Evolutionary conservation across 2,329 filamentous ascomycete genomes (phyloP), one percentile per base, ranked within the genome.

Genomic region (Diaporthe vexans): DNA sequence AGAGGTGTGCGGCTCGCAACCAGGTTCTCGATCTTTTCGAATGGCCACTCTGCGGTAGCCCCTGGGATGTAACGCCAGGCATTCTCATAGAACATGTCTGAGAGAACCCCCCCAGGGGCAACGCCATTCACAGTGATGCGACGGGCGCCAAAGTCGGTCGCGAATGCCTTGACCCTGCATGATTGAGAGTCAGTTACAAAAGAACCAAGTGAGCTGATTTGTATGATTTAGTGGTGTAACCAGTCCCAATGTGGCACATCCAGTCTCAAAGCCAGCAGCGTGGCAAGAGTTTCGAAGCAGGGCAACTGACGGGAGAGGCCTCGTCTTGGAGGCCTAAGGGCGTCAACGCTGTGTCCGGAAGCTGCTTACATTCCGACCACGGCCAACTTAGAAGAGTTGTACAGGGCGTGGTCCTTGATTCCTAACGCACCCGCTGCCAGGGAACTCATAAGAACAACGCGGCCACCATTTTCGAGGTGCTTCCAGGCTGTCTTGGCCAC

Each of bases 401-500:
- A 61, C n/a, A 61, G 21, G 15, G 58, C 58, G 37, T 61, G 58
- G 8, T 61, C 58, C 40, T 61, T 61, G 37, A 46, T 61, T 9
- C 58, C 58, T 7, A 61, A 15, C 4, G 58, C 58, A 29, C 58
- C 58, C 29, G 58, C 58, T 19, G 58, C 58, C 37, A 61, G 21
- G 58, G 58, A 61, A 29, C 58, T 61, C 58, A 61, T 61, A 7
- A 61, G 37, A 11, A 61, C 58, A 8, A 61, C 37, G 7, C 58
- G 58, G n/a, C 58, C 58, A 26, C 58, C 58, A 46, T 61, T 37
- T 61, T 61, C 37, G n/a, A 61, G 58, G 17, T 61, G 9, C 37
- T 61, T 61, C 58, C 58, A 61, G n/a, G 58, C 58, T 29, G 58
- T 46, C n/a, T 61, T 61, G n/a, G 58, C 58, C 7, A 61, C 58